A percentile compares a stretch with the other conserved stretches of the same genome.
Evolutionary conservation across 768 basidiomycete genomes (phyloP).

Genomic region (Calvatia gigantea): DNA sequence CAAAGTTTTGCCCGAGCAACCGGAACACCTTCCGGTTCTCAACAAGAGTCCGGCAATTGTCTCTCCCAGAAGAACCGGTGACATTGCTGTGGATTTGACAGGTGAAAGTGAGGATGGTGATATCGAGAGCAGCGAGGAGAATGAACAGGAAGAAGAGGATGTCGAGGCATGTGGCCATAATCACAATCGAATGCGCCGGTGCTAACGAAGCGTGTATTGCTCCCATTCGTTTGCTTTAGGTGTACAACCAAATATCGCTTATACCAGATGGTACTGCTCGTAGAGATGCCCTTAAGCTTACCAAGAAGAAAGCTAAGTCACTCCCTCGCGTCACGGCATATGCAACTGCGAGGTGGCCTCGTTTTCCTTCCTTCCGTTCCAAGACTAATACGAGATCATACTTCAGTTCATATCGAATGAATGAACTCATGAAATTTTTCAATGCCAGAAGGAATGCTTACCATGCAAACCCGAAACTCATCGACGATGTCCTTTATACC

Average conservation of each 20-base stretch:
- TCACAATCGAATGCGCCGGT: background rate
- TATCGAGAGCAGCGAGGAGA: slow-evolving; percentile 58
- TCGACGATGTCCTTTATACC: slow-evolving; percentile 93
- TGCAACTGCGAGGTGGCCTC: slow-evolving; percentile 80
- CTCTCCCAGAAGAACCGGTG: slow-evolving; percentile 32
- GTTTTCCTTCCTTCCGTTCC: background rate
- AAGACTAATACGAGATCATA: background rate
- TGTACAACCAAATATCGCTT: slow-evolving; percentile 91
- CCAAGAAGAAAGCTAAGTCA: slow-evolving; percentile 92
- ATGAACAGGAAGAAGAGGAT: slow-evolving; percentile 43
- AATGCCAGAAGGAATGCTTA: slow-evolving; percentile 79
- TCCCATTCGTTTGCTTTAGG: slow-evolving; percentile 37
- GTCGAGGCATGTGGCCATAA: slow-evolving; percentile 47
- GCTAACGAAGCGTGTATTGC: background rate
- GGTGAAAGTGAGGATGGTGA: slow-evolving; percentile 76
- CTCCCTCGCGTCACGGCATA: slow-evolving; percentile 95
- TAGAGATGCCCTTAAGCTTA: slow-evolving; percentile 83
- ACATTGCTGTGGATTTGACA: background rate
- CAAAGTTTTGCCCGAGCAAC: slow-evolving; percentile 85
- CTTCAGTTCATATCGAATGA: slow-evolving; percentile 81
- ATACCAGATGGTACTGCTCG: slow-evolving; percentile 95
- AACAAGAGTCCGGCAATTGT: slow-evolving; percentile 20
- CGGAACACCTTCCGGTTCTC: slow-evolving; percentile 45
- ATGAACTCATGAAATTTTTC: slow-evolving; percentile 86
- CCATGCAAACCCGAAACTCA: slow-evolving; percentile 80